Evolutionary conservation across 1,284 basidiomycete genomes (phyloP).

Genomic region (Cutaneotrichosporon spelunceum): DNA sequence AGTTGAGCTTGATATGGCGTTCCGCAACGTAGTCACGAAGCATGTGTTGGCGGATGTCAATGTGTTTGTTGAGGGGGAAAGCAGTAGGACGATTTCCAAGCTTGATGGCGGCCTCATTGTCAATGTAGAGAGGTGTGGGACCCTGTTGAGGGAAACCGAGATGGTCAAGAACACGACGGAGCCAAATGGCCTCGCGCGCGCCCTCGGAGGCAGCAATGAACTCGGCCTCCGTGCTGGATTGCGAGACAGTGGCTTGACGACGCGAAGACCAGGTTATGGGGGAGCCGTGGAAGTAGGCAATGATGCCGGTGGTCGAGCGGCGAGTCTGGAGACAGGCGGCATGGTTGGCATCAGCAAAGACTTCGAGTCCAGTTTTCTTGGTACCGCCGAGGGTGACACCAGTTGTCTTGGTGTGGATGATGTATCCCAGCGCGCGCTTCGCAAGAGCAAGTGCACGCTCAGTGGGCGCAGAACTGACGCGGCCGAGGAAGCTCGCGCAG

Average conservation of each 20-base stretch:
- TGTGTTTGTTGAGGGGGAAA: slow-evolving; percentile 53
- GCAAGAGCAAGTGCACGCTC: slow-evolving; percentile 51
- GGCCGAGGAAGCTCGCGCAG: slow-evolving; percentile 29
- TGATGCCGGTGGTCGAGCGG: slow-evolving; percentile 51
- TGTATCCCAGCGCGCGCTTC: slow-evolving; percentile 53
- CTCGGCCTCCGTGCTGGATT: slow-evolving; percentile 53
- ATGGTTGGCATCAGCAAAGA: slow-evolving; percentile 11
- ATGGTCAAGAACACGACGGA: slow-evolving; percentile 35
- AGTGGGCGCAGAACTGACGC: slow-evolving; percentile 20
- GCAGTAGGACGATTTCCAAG: slow-evolving; percentile 47
- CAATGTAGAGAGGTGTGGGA: slow-evolving; percentile 16
- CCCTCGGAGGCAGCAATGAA: slow-evolving; percentile 57
- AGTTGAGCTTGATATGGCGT: not conserved
- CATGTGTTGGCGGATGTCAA: slow-evolving; percentile 53
- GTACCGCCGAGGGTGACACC: slow-evolving; percentile 38
- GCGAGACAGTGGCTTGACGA: slow-evolving; percentile 49
- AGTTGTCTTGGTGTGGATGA: slow-evolving; percentile 43
- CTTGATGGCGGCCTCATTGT: slow-evolving; percentile 52
- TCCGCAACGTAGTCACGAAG: slow-evolving; percentile 43
- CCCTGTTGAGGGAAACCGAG: slow-evolving; percentile 15
- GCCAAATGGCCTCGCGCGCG: slow-evolving; percentile 51
- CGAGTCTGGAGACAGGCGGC: slow-evolving; percentile 10
- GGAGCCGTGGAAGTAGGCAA: slow-evolving; percentile 41
- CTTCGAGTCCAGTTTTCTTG: not conserved
- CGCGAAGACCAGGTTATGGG: slow-evolving; percentile 52